Conservation (phyloP, 345 rosid species). For the Heritiera fomes region DNA sequence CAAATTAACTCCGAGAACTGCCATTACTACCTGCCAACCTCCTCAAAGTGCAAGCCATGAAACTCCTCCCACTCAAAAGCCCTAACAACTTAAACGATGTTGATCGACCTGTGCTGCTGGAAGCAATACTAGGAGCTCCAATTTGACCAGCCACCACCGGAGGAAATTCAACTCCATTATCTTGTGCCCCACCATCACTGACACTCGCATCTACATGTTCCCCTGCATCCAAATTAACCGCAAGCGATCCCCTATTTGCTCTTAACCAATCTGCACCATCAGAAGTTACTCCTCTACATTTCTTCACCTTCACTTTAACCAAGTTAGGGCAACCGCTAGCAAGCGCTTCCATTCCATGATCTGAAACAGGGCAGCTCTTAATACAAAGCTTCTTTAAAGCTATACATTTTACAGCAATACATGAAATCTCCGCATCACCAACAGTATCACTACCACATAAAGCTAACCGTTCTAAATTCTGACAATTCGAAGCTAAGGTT, state of each 20-base stretch:
- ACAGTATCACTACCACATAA: slow-evolving; percentile 77
- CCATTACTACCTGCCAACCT: slow-evolving; percentile 54
- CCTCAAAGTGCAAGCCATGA: slow-evolving; percentile 80
- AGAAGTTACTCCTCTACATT: slow-evolving; percentile 70
- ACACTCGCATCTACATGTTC: slow-evolving; percentile 52
- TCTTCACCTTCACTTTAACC: slow-evolving; percentile 82
- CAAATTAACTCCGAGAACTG: slow-evolving; percentile 40
- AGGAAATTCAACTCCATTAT: slow-evolving; percentile 48
- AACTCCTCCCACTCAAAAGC: slow-evolving; percentile 60
- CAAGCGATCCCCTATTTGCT: slow-evolving; percentile 46
- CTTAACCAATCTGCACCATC: slow-evolving; percentile 54
- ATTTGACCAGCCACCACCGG: slow-evolving; percentile 1
- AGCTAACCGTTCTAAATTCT: slow-evolving; percentile 64
- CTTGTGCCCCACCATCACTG: slow-evolving; percentile 57
- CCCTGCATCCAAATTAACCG: slow-evolving; percentile 59
- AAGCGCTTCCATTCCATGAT: slow-evolving; percentile 70
- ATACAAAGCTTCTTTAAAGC: slow-evolving; percentile 79
- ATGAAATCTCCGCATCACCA: slow-evolving; percentile 61
- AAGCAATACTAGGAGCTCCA: slow-evolving; percentile 37
- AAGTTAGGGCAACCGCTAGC: slow-evolving; percentile 74
- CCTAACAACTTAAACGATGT: slow-evolving; percentile 65
- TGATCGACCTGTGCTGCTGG: slow-evolving; percentile 52
- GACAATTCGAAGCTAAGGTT: slow-evolving; percentile 60
- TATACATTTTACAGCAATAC: slow-evolving; percentile 65
- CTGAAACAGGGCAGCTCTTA: slow-evolving; percentile 64